Conservation (phyloP, 495 filamentous ascomycete genomes). For the Filosporella fistucella region DNA sequence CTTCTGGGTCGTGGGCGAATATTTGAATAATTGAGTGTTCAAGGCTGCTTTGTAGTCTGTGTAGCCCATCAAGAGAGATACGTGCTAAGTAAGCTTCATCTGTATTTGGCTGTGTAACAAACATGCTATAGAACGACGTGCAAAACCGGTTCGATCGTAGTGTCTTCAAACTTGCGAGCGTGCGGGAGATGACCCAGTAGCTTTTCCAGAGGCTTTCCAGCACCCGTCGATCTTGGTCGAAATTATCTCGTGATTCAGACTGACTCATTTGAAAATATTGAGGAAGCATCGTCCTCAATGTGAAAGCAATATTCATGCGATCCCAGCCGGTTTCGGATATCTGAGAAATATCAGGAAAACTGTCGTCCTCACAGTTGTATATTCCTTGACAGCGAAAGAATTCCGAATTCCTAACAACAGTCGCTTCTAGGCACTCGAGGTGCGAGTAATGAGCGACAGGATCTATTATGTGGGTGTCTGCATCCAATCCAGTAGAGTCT, state of each 20-base stretch:
- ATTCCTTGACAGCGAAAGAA: background rate
- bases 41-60: background rate
- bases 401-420: background rate
- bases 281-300: background rate
- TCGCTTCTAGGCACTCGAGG: background rate
- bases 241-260: background rate
- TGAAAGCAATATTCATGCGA: background rate
- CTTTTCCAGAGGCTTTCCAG: background rate
- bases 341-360: background rate
- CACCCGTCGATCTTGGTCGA: background rate
- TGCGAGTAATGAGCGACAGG: background rate
- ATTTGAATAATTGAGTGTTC: background rate
- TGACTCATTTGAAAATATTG: background rate
- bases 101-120: background rate
- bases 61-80: background rate
- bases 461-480: background rate
- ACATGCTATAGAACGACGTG: background rate
- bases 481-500: no score
- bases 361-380: background rate
- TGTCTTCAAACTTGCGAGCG: background rate
- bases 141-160: background rate
- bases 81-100: background rate
- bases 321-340: background rate
- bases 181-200: background rate
- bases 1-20: background rate